Percentiles rank a stretch among this genome's conserved stretches.
Conservation (phyloP, 2,329 filamentous ascomycete genomes). For the Penicillium corylophilum region DNA sequence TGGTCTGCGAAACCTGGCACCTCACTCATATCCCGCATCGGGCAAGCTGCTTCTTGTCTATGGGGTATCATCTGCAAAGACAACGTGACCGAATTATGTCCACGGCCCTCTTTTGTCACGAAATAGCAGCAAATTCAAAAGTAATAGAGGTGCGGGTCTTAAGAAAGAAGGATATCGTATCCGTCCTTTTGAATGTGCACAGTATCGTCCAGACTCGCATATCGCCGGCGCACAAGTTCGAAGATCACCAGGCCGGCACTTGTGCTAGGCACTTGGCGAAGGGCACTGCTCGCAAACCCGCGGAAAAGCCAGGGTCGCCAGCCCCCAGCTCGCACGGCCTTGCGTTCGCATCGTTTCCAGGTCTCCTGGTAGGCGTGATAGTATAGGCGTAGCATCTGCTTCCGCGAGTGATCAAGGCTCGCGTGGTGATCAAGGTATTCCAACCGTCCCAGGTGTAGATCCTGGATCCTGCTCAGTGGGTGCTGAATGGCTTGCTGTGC, state of each 20-base stretch:
- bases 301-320: slow-evolving; percentile 58
- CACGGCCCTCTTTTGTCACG: background rate
- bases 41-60: background rate
- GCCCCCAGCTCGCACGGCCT: slow-evolving; percentile 53
- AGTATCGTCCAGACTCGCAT: slow-evolving; percentile 53
- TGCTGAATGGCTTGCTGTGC: slow-evolving; percentile 60
- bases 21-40: background rate
- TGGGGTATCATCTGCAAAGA: background rate
- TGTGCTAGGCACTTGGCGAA: slow-evolving; percentile 63
- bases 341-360: slow-evolving; percentile 52
- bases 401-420: slow-evolving; percentile 41
- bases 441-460: slow-evolving; percentile 59
- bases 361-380: slow-evolving; percentile 62
- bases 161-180: slow-evolving; percentile 60
- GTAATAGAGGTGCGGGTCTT: slow-evolving; percentile 4
- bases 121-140: background rate
- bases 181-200: slow-evolving; percentile 59
- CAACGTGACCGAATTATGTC: background rate
- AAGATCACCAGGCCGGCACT: slow-evolving; percentile 65
- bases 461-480: slow-evolving; percentile 59
- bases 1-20: background rate
- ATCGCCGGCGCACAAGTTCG: slow-evolving; percentile 62
- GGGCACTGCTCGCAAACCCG: slow-evolving; percentile 56
- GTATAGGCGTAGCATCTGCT: slow-evolving; percentile 54
- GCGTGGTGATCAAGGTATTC: slow-evolving; percentile 59